Evolutionary conservation across 176 grass and related monocot genomes (phyloP), one percentile per base, ranked within the genome.

Genomic region (Rhynchospora pubera): DNA sequence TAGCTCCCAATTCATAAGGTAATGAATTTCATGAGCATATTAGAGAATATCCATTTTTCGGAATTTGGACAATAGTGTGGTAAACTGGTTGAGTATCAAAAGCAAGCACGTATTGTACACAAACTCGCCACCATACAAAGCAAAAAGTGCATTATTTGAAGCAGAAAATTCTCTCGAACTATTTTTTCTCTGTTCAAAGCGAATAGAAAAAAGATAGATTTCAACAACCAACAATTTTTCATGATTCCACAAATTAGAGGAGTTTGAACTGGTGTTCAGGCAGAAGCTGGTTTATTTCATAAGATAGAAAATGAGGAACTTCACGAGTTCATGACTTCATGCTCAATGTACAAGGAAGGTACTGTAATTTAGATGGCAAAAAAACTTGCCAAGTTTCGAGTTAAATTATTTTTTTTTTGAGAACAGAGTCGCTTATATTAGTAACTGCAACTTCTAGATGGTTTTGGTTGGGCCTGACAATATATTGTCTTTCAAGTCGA

Each of bases 401-500:
- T 77, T 56, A 67, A 14, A 51, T 83, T 12, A 84, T 46, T 52
- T 50, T 72, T 50, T 72, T 44, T 44, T 5, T 21, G 46, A 46
- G 16, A 46, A 46, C 12, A 46, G 7, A 51, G 39, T 9, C 48
- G 14, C 77, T 80, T 73, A 59, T 79, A 79, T 32, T 67, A 83
- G 34, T 39, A 39, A 78, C 70, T 42, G 34, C 57, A 51, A 62
- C 26, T 11, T 80, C 75, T 74, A 56, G 13, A 65, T 57, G 1
- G 42, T 64, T 55, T 62, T 81, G 68, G 65, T 88, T 82, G 21
- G 28, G 34, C 39, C 39, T 43, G 18, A 84, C 82, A 51, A 32
- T 56, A 82, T 85, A 15, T 14, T 71, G 73, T 6, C 53, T 86
- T 57, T 30, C 1, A 45, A 78, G 56, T 80, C 30, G 77, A 82